Evolutionary conservation across 1,139 yeast genomes (phyloP).

Genomic region (Taphrina flavorubra): DNA sequence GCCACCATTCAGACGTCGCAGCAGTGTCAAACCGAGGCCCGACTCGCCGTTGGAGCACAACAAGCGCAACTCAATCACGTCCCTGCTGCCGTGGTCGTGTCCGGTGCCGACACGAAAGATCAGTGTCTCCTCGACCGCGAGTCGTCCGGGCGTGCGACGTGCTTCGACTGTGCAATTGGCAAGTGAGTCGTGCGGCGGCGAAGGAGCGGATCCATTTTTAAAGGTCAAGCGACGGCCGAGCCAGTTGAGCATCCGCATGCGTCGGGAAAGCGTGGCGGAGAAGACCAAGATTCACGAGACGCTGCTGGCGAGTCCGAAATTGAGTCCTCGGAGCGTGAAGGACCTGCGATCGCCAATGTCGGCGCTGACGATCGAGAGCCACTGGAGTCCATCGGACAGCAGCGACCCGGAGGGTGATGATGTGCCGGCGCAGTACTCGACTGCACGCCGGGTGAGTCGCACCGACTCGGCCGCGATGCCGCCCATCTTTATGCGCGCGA

Average conservation of each 20-base stretch:
- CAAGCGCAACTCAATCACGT: slow-evolving; percentile 10
- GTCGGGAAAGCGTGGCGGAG: slow-evolving; percentile 38
- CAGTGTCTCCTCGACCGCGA: slow-evolving; percentile 14
- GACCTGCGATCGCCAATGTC: slow-evolving; percentile 5
- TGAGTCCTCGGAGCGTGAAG: slow-evolving; percentile 5
- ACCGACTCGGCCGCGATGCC: background rate
- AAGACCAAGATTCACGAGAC: slow-evolving; percentile 14
- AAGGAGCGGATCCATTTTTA: background rate
- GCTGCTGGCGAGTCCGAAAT: slow-evolving; percentile 5
- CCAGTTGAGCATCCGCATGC: slow-evolving; percentile 31
- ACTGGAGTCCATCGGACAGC: slow-evolving; percentile 14
- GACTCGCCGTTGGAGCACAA: slow-evolving; percentile 18
- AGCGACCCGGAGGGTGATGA: slow-evolving; percentile 5
- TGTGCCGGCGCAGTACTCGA: slow-evolving; percentile 6
- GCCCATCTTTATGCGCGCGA: slow-evolving; percentile 23
- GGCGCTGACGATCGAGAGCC: background rate
- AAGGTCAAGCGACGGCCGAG: slow-evolving; percentile 27
- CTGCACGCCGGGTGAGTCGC: slow-evolving; percentile 20
- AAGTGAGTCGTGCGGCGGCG: background rate
- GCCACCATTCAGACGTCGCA: slow-evolving; percentile 17
- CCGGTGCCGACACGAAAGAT: slow-evolving; percentile 23
- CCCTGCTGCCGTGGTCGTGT: slow-evolving; percentile 16
- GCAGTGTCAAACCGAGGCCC: slow-evolving; percentile 8
- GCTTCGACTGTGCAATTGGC: background rate
- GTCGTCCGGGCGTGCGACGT: slow-evolving; percentile 9